A percentile compares a stretch with the other conserved stretches of the same genome.
phyloP scores from a whole-genome alignment of 2,329 filamentous ascomycete genomes.

The Colletotrichum lupini region DNA sequence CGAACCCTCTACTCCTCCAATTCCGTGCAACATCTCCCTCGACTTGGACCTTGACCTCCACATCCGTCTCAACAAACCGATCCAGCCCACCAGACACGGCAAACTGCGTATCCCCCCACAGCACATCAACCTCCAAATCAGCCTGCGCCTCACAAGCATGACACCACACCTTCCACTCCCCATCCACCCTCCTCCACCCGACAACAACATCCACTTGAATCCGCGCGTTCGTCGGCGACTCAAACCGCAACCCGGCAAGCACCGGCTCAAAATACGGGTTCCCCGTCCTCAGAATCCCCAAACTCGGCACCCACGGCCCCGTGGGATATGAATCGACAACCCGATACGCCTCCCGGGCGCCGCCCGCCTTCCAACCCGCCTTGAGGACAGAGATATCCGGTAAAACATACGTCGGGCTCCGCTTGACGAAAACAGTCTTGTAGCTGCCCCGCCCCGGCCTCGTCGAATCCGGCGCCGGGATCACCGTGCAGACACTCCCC shows the following conservation, averaged over 20 bases:
- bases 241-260: not conserved
- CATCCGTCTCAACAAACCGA: not conserved
- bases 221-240: not conserved
- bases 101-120: not conserved
- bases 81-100: not conserved
- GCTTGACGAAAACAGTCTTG: not conserved
- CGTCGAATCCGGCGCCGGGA: conserved; percentile 1
- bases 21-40: too few relatives aligned
- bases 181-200: not conserved
- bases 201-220: not conserved
- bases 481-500: not conserved
- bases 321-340: not conserved
- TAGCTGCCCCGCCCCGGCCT: not conserved
- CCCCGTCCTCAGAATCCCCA: not conserved
- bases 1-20: not conserved
- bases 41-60: not conserved
- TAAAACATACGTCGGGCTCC: not conserved
- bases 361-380: not conserved
- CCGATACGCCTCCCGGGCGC: not conserved
- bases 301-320: not conserved
- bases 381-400: not conserved
- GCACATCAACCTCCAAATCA: not conserved
- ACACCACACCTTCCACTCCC: not conserved
- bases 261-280: not conserved
- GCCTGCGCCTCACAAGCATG: not conserved